Conservation (phyloP, 2,329 filamentous ascomycete genomes). For the Monosporascus sp. region DNA sequence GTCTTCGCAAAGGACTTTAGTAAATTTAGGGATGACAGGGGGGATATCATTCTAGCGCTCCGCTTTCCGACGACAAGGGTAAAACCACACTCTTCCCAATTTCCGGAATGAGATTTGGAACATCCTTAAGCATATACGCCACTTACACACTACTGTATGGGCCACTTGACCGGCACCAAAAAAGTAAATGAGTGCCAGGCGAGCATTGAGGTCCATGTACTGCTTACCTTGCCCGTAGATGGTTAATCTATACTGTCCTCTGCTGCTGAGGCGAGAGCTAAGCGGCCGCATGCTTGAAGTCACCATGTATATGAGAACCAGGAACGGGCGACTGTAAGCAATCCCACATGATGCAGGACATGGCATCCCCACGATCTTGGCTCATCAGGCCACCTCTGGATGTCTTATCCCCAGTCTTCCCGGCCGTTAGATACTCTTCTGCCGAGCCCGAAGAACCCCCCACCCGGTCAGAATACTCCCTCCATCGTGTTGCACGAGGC, state of each 20-base stretch:
- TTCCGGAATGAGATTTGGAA: not conserved
- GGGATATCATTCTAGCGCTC: not conserved
- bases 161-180: not conserved
- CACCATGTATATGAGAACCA: not conserved
- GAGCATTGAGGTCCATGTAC: not conserved
- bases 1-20: not conserved
- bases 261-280: not conserved
- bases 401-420: not conserved
- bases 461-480: not conserved
- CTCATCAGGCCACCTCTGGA: not conserved
- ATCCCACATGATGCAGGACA: not conserved
- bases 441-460: not conserved
- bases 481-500: not conserved
- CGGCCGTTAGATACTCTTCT: not conserved
- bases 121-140: not conserved
- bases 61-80: not conserved
- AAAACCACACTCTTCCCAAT: not conserved
- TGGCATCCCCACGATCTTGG: not conserved
- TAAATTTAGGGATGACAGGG: not conserved
- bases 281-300: not conserved
- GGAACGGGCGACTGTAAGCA: not conserved
- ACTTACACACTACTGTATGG: not conserved
- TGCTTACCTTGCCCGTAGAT: not conserved
- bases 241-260: not conserved
- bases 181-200: not conserved